Conservation (phyloP, 2,329 filamentous ascomycete genomes). For the Xylaria sp. region DNA sequence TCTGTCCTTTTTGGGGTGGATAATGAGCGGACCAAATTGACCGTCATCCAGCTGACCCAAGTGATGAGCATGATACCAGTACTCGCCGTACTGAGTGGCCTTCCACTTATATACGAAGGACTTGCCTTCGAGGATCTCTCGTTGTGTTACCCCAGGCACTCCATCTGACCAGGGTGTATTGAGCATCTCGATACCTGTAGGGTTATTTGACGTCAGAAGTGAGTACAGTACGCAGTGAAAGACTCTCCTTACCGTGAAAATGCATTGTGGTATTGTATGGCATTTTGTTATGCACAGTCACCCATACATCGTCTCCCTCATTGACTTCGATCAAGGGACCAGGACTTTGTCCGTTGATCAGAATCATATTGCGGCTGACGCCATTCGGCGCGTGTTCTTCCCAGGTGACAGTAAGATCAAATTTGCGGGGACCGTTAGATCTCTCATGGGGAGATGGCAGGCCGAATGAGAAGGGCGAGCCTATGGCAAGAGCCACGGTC, state of each 20-base stretch:
- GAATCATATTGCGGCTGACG: conserved; percentile 23
- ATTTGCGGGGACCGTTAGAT: neutral
- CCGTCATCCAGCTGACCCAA: conserved; percentile 69
- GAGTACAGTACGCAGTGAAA: neutral
- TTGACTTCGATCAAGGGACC: conserved; percentile 67
- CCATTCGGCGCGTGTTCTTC: conserved; percentile 22
- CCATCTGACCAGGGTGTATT: neutral
- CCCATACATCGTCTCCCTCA: conserved; percentile 61
- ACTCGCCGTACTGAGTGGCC: conserved; percentile 67
- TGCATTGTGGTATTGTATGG: conserved; percentile 62
- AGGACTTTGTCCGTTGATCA: conserved; percentile 67
- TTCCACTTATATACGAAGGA: conserved; percentile 65
- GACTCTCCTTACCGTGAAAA: conserved; percentile 56
- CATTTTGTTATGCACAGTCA: conserved; percentile 59
- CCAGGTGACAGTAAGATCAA: conserved; percentile 17
- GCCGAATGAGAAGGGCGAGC: neutral
- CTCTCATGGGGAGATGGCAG: neutral
- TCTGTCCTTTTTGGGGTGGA: conserved; percentile 60
- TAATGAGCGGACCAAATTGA: conserved; percentile 56
- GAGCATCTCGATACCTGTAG: neutral
- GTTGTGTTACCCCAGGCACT: neutral
- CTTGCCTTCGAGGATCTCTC: neutral
- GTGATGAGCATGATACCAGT: conserved; percentile 71
- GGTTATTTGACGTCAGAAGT: neutral
- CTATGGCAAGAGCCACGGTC: neutral